Base-by-base conservation (phyloP, 2,329 filamentous ascomycete species). In the Colletotrichum sp. region DNA sequence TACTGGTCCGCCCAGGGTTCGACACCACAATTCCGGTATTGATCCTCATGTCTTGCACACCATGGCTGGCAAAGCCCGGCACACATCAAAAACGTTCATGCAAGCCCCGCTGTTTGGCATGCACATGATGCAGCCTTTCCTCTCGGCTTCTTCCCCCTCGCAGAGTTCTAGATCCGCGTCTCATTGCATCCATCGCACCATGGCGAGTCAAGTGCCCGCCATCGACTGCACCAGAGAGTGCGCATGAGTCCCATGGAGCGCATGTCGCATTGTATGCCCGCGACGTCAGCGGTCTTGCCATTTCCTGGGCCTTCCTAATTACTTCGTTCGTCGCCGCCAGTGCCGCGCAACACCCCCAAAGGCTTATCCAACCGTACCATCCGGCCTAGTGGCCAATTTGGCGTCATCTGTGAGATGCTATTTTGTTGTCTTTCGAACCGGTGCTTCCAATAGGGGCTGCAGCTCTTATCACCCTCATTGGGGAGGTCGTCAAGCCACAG, bases 131-230 rank as follows among this genome's bases (percentile, higher is more conserved):
- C 73, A 34, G 39, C 48, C 69, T 43, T 52, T 27, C 55, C 48
- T 65, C 55, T 72, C 70, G 70, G 56, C 58, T 52, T 36, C 28
- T 32, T 69, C 56, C 43, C 70, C 65, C 68, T 65, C 43, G 34
- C 58, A 58, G 27, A 48, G 58, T 55, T 73, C 74, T 68, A 68
- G 64, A 73, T 75, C 61, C 72, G 48, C 55, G 69, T 32, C 25
- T 56, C 34, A 61, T 28, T 58, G 70, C 55, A 64, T 73, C 56
- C 30, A 58, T 74, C 48, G 65, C 74, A 68, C 70, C 48, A 65
- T 10, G 27, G 22, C 73, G 70, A 74, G 74, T 74, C 74, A 75
- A 75, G 74, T 69, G 74, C 70, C 56, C 70, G 70, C 70, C 58
- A 60, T 73, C 64, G 27, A 75, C 39, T 48, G 39, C 64, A 43